Evolutionary conservation across 179 eudicot genomes (phyloP), one percentile per base, ranked within the genome.

Genomic region (Pouteria campechiana): DNA sequence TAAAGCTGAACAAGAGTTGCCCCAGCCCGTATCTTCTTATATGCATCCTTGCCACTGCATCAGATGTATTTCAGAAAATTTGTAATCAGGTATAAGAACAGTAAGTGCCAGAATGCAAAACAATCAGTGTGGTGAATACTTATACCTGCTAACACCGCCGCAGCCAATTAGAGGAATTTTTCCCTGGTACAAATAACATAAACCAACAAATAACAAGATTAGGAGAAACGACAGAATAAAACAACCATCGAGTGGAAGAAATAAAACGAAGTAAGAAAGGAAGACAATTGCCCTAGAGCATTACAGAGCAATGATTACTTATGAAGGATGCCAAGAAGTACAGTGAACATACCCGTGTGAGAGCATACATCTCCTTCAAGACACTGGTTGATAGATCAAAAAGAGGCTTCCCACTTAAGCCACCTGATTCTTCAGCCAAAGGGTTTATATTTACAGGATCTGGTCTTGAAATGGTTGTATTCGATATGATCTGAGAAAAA

Each of bases 321-420:
- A 24, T n/a, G n/a, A n/a, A n/a, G n/a, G n/a, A n/a, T n/a, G n/a
- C n/a, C n/a, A n/a, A n/a, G 15, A 6, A 38, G n/a, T 33, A 41
- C n/a, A 32, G 12, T 12, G n/a, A 32, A 48, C 65, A 47, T 63
- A 92, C 99, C 96, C 78, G 77, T 7, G 99, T 92, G 18, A 92
- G 69, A 36, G 68, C 46, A 64, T 92, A 92, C 94, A 88, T 87
- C 49, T 92, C 94, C 67, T 68, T 78, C 67, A 92, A 63, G 46
- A 80, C 75, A 58, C 70, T 47, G 37, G 85, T 92, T 30, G 99
- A 87, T 70, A 80, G 57, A 35, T 55, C 19, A 30, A 87, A 79
- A n/a, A 92, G 78, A 55, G 99, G 99, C 67, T 92, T 80, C 60
- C 99, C 99, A 61, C 99, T 92, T 57, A 92, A 67, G 63, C 96